A percentile compares a stretch with the other conserved stretches of the same genome.
These are phyloP conservation scores for Fomitopsis serialis DNA, from an alignment of 768 basidiomycete genomes.

Conservation along the genomic window DNA sequence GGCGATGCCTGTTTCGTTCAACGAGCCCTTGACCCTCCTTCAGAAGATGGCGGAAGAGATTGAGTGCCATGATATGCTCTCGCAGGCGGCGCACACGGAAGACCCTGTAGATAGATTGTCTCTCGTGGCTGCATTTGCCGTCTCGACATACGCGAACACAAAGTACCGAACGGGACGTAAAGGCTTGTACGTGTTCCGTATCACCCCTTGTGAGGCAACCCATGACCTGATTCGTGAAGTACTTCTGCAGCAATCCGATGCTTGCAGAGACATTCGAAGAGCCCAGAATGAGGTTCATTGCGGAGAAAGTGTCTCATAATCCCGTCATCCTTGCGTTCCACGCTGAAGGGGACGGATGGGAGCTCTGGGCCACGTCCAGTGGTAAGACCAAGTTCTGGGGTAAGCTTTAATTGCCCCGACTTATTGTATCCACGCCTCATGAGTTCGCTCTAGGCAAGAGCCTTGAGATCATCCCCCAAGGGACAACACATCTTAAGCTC, in stretches of 20 bases:
- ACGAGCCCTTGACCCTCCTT: constrained; percentile 79
- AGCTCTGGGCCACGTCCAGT: constrained; percentile 66
- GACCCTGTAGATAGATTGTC: constrained; percentile 68
- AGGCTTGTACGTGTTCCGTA: constrained; percentile 61
- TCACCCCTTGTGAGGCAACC: background rate
- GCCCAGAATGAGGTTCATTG: constrained; percentile 71
- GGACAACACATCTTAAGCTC: constrained; percentile 61
- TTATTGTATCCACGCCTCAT: constrained; percentile 11
- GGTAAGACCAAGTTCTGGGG: constrained; percentile 92
- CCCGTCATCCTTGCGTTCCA: constrained; percentile 84
- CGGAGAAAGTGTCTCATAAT: constrained; percentile 85
- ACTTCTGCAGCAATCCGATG: constrained; percentile 66
- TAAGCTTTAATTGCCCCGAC: constrained; percentile 31
- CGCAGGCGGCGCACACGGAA: constrained; percentile 49
- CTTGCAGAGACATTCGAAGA: constrained; percentile 88
- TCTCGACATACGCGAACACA: constrained; percentile 81
- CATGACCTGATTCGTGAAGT: background rate
- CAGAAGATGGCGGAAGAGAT: constrained; percentile 82
- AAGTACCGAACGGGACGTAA: constrained; percentile 77
- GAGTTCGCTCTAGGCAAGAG: constrained; percentile 62
- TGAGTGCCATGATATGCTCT: constrained; percentile 70
- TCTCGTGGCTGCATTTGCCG: constrained; percentile 78
- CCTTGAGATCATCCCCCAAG: constrained; percentile 79
- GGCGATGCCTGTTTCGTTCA: constrained; percentile 84
- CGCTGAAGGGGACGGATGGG: constrained; percentile 77